Conservation (phyloP, 306 rosid genomes). For the Glycine soja region DNA sequence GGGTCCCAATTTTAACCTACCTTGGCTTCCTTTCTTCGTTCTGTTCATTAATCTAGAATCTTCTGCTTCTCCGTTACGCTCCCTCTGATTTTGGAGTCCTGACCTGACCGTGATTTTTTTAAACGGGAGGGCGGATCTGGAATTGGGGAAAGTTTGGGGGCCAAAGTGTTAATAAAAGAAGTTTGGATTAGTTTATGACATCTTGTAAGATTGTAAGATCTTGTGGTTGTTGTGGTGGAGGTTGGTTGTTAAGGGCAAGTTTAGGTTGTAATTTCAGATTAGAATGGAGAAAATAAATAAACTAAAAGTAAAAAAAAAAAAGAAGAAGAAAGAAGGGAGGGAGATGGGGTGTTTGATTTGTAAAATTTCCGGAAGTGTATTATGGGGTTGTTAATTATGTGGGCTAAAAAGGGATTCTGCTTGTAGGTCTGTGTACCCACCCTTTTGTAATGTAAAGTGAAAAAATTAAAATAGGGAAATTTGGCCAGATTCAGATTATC, state of each 20-base stretch:
- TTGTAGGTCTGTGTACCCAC: conserved; percentile 47
- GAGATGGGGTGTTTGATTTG: conserved; percentile 51
- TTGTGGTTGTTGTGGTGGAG: background rate
- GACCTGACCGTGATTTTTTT: conserved; percentile 76
- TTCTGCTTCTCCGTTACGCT: background rate
- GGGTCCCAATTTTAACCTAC: background rate
- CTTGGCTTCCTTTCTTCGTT: background rate
- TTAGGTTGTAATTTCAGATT: conserved; percentile 50
- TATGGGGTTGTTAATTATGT: background rate
- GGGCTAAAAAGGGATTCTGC: conserved; percentile 42
- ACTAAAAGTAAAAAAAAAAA: no score
- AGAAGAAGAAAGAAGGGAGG: background rate
- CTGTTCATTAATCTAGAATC: no score
- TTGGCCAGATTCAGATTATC: conserved; percentile 40
- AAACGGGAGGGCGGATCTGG: conserved; percentile 70
- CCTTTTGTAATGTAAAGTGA: conserved; percentile 57
- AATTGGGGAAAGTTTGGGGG: conserved; percentile 50
- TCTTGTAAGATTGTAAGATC: conserved; percentile 8
- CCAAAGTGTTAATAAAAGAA: conserved; percentile 42
- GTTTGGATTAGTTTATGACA: conserved; percentile 17
- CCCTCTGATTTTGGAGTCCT: conserved; percentile 47
- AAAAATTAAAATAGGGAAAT: conserved; percentile 1
- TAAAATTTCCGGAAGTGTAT: conserved; percentile 43
- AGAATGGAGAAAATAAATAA: background rate
- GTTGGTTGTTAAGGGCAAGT: conserved; percentile 42